Base-by-base conservation (phyloP, 1,139 yeast genomes). In the Hansenula sp. region DNA sequence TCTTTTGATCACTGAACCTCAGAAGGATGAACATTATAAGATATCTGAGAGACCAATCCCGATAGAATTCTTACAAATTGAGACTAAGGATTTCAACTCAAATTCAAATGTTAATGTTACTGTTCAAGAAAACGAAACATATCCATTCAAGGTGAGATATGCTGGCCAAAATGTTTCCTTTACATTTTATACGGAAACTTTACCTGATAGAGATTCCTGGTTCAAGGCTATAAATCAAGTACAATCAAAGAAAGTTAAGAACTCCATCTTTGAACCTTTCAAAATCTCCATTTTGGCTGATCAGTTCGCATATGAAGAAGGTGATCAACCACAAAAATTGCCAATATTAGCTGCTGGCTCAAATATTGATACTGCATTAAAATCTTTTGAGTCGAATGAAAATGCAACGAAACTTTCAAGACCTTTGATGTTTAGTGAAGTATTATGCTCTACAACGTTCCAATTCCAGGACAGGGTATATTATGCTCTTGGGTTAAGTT, bases 291-390 rank as follows among this genome's bases (percentile, higher is more conserved):
- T 78, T 12, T 60, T 88, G 11, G 71, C 86, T 9, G 83, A 81
- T 51, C 70, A 77, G 28, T 87, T 87, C 64, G 84, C 81, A 1
- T 86, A 84, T 59, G 86, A 81, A 18, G 72, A 70, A 7, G 63
- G 70, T 10, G 75, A 71, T 41, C 70, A 74, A n/a, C 77, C 86
- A 0, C 59, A 62, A 3, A 80, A 78, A 50, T 60, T 85, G 37
- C 90, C 86, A 3, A 68, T 82, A 2, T 75, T 80, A 45, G 74
- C 83, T 0, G 73, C 77, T n/a, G 74, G 77, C 16, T 87, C 88
- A 29, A 85, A 84, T 1, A 61, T 86, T 19, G 82, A 81, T 49
- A 61, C 71, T 6, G 77, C 81, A 5, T 58, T 76, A 32, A 59
- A 60, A 25, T 37, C 56, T 62, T 60, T 37, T 55, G 57, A 50